Evolutionary conservation across 441 rosid species (phyloP).

Genomic region (Erysimum cheiri): DNA sequence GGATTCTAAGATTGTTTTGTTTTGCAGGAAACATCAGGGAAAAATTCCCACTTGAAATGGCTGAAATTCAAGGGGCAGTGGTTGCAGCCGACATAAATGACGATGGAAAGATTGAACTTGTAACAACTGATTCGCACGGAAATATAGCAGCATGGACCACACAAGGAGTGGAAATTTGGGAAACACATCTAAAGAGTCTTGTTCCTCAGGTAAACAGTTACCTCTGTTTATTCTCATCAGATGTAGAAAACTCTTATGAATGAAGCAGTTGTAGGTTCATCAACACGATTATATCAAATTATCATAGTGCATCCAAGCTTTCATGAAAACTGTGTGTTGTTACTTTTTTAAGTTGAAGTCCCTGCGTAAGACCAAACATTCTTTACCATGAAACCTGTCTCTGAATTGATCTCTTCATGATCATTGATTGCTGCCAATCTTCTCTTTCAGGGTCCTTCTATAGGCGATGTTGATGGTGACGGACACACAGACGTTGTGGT

Average conservation of each 20-base stretch:
- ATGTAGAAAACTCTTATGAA: conserved; percentile 14
- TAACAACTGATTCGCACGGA: conserved; percentile 96
- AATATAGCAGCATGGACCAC: conserved; percentile 99
- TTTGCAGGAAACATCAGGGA: conserved; percentile 77
- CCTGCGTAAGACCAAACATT: conserved; percentile 19
- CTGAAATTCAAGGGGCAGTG: conserved; percentile 96
- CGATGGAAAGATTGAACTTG: conserved; percentile 98
- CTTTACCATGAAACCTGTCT: conserved; percentile 27
- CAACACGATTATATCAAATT: conserved; percentile 11
- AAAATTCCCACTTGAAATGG: conserved; percentile 98
- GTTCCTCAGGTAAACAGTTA: conserved; percentile 74
- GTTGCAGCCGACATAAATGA: conserved; percentile 99
- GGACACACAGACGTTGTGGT: conserved; percentile 95
- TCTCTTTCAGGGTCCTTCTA: conserved; percentile 78
- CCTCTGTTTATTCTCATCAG: conserved; percentile 1
- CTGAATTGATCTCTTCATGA: conserved; percentile 23
- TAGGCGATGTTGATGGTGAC: conserved; percentile 98
- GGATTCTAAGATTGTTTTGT: conserved; percentile 40
- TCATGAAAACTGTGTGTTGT: conserved; percentile 5
- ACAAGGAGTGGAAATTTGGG: conserved; percentile 94
- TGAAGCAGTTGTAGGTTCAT: conserved; percentile 24
- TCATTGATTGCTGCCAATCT: conserved; percentile 38
- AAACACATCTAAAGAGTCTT: conserved; percentile 87
- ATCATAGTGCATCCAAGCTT: conserved; percentile 15
- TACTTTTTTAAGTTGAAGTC: conserved; percentile 11